These are phyloP conservation scores for Toxoplasma gondii DNA, from an alignment of 169 alveolate species.

Conservation along the genomic window DNA sequence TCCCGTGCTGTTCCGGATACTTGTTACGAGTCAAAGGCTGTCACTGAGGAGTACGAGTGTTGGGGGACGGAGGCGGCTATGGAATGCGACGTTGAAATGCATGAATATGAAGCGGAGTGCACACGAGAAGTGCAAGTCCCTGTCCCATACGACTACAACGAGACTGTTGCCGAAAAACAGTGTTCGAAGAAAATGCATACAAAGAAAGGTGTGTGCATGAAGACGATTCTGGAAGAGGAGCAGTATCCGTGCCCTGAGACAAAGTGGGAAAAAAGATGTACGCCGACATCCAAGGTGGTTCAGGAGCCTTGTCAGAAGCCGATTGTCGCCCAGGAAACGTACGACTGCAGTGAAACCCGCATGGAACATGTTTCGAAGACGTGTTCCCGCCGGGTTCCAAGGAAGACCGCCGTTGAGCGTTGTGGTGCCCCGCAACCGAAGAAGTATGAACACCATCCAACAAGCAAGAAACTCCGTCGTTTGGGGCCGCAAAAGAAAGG, in stretches of 20 bases:
- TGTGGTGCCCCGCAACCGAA: constrained; percentile 45
- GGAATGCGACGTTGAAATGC: constrained; percentile 67
- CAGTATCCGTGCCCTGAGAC: constrained; percentile 68
- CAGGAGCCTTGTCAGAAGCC: constrained; percentile 64
- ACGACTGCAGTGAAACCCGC: constrained; percentile 66
- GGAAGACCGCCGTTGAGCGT: constrained; percentile 55
- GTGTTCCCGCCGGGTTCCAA: constrained; percentile 63
- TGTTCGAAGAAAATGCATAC: constrained; percentile 46
- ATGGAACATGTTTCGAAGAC: constrained; percentile 62
- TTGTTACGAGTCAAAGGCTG: constrained; percentile 55
- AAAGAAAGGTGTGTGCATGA: constrained; percentile 61
- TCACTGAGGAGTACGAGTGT: constrained; percentile 62
- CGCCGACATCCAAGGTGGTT: constrained; percentile 23
- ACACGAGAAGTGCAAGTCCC: constrained; percentile 57
- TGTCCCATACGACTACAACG: constrained; percentile 57
- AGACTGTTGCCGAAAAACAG: constrained; percentile 55
- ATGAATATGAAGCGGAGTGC: constrained; percentile 49
- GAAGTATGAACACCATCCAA: constrained; percentile 5
- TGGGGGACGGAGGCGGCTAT: constrained; percentile 67
- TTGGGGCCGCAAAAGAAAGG: constrained; percentile 64
- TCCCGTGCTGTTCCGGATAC: constrained; percentile 53
- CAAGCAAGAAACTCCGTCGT: constrained; percentile 48
- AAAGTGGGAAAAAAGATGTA: constrained; percentile 66
- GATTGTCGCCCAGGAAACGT: constrained; percentile 44
- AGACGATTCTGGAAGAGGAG: constrained; percentile 52